Evolutionary conservation across 352 stramenopile genomes (phyloP), one percentile per base, ranked within the genome.

Genomic region (Hyaloperonospora arabidopsidis): DNA sequence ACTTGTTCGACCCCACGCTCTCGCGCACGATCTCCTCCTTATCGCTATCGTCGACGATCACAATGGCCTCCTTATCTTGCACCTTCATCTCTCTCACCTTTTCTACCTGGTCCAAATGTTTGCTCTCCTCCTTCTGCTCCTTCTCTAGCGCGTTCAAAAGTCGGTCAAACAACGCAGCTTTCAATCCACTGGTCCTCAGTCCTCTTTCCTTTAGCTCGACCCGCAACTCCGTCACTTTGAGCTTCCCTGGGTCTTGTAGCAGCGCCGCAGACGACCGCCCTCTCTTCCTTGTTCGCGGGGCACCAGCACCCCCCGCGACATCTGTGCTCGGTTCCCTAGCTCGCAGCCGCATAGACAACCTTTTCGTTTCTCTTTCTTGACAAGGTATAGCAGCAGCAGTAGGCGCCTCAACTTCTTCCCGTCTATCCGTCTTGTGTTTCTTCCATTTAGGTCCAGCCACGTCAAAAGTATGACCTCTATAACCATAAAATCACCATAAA

Each of bases 11-110:
- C 11, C 45, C 62, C 0, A 70, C n/a, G 35, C 78, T 88, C 44
- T 88, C 78, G 25, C 73, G 71, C 10, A 88, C 75, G 43, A 88
- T 85, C 45, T 87, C 77, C 41, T 71, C 67, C 17, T 70, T 64
- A 11, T 74, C 63, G 7, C 68, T 36, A 2, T 48, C 47, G 12
- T 57, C 58, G 13, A 54, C 39, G 22, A 62, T 53, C 1, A 57
- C 47, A 51, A 50, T 50, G 12, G 39, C 35, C 12, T 54, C 45
- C 22, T 68, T 56, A 7, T 48, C 48, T 8, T 47, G 34, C 22
- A 8, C 25, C 28, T 48, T 12, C 6, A 72, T 43, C 23, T 72
- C 57, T 36, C 69, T 54, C 10, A 65, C 44, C 6, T 72, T 47
- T 15, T 79, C 52, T 17, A 67, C 15, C 14, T 57, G 8, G 15